phyloP scores from a whole-genome alignment of 2,329 filamentous ascomycete species.

The Arthrobotrys megalospora region DNA sequence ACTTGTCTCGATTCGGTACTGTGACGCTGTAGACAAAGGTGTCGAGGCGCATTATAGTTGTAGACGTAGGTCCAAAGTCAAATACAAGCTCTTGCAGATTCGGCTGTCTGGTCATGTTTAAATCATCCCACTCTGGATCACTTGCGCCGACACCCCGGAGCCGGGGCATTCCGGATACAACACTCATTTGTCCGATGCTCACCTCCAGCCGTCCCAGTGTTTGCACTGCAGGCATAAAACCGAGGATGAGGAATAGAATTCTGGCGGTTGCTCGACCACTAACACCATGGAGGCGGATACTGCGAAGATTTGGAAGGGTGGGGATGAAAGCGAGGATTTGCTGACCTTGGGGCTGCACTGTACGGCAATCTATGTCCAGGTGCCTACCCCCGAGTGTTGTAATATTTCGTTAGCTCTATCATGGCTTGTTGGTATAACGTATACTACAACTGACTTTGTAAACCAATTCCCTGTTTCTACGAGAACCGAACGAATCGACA shows the following conservation, averaged over 20 bases:
- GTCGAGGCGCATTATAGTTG: constrained; percentile 20
- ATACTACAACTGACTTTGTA: too few species aligned
- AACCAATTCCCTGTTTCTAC: too few species aligned
- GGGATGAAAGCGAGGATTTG: neutral
- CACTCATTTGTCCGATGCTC: neutral
- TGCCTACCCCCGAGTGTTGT: too few species aligned
- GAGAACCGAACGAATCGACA: too few species aligned
- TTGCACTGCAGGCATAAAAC: neutral
- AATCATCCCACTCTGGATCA: constrained; percentile 15
- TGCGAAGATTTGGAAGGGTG: constrained; percentile 4
- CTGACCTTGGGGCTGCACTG: neutral
- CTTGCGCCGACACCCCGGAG: neutral
- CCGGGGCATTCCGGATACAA: neutral
- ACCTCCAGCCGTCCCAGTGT: constrained; percentile 9
- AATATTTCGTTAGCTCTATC: neutral
- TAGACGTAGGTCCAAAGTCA: constrained; percentile 25
- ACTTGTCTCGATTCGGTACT: neutral
- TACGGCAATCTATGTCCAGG: neutral
- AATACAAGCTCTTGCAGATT: constrained; percentile 6
- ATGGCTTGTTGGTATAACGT: too few species aligned
- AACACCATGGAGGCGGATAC: constrained; percentile 11
- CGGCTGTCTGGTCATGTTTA: neutral
- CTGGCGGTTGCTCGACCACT: neutral
- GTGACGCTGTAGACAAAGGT: neutral
- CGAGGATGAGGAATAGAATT: constrained; percentile 7